Conservation (phyloP, 345 rosid genomes). For the Salix koriyanagi region DNA sequence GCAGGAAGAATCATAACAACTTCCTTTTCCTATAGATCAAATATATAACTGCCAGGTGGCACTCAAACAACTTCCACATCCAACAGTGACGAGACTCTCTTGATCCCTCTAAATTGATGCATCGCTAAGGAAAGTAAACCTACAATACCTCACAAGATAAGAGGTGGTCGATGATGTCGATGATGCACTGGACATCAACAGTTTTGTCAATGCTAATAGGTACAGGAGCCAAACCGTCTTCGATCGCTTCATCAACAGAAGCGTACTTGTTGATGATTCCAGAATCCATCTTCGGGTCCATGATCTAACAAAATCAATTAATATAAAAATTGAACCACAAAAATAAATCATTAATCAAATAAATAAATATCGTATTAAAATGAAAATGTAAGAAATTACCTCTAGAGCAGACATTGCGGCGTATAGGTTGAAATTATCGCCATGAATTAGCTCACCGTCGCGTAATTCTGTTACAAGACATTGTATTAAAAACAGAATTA, state of each 20-base stretch:
- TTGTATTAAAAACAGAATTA: neutral
- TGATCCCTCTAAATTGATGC: neutral
- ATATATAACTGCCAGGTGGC: neutral
- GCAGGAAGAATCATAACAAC: neutral
- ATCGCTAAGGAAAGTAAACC: neutral
- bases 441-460: slow-evolving; percentile 84
- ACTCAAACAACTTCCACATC: neutral
- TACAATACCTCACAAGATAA: slow-evolving; percentile 81
- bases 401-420: slow-evolving; percentile 99
- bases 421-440: slow-evolving; percentile 86
- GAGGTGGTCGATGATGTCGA: slow-evolving; percentile 95
- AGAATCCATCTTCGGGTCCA: slow-evolving; percentile 99
- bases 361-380: neutral
- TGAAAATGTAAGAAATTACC: slow-evolving; percentile 39
- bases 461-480: slow-evolving; percentile 45
- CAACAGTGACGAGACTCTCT: neutral
- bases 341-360: neutral
- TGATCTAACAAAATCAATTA: slow-evolving; percentile 49
- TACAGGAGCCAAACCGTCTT: slow-evolving; percentile 77
- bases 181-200: slow-evolving; percentile 59
- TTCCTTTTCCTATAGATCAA: neutral
- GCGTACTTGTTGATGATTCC: slow-evolving; percentile 72
- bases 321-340: neutral
- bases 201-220: slow-evolving; percentile 69
- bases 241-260: slow-evolving; percentile 92